Percentiles rank a stretch among this genome's conserved stretches.
phyloP scores from a whole-genome alignment of 129 eudicot genomes.

The Kitagawia praeruptora region DNA sequence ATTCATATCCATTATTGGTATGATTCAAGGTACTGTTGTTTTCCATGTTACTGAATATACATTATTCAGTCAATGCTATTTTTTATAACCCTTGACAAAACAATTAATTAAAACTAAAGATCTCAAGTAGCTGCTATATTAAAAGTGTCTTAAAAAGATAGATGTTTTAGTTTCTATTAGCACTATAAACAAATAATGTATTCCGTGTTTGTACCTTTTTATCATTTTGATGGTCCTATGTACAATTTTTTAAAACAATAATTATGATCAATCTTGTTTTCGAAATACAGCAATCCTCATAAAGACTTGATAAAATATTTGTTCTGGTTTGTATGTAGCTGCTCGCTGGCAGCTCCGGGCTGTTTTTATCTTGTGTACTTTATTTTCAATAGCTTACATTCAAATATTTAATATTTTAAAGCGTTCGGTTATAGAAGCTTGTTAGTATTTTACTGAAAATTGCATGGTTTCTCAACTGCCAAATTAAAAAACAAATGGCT shows the following conservation, averaged over 20 bases:
- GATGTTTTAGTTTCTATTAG: background rate
- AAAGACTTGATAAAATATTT: background rate
- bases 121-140: background rate
- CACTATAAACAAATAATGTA: background rate
- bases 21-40: slow-evolving; percentile 41
- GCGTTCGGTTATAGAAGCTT: background rate
- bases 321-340: background rate
- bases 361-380: background rate
- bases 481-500: background rate
- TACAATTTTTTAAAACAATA: background rate
- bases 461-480: background rate
- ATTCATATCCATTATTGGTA: slow-evolving; percentile 40
- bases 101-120: background rate
- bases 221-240: background rate
- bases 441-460: background rate
- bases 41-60: background rate
- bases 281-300: background rate
- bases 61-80: background rate
- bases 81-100: background rate
- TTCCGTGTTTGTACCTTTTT: background rate
- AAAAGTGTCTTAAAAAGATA: background rate
- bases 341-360: background rate
- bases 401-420: background rate
- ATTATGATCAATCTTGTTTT: background rate
- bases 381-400: background rate